phyloP scores from a whole-genome alignment of 768 basidiomycete genomes.

The Rhizopogon sp. region DNA sequence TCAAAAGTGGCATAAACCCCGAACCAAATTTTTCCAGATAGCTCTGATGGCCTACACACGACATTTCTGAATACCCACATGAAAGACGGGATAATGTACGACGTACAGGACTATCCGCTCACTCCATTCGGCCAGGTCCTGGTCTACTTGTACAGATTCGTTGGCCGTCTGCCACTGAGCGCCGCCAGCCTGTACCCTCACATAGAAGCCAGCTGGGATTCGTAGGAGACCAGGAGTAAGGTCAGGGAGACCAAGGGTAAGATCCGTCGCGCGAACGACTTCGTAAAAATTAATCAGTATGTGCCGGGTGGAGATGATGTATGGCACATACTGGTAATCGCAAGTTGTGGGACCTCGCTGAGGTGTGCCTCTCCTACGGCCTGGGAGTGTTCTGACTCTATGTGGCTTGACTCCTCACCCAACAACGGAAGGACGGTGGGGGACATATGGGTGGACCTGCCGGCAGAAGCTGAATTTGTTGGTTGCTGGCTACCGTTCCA shows the following conservation, averaged over 20 bases:
- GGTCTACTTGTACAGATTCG: background rate
- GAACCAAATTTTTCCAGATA: background rate
- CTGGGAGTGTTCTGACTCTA: too few species aligned
- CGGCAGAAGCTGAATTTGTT: too few species aligned
- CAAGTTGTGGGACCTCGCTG: too few species aligned
- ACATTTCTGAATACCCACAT: too few species aligned
- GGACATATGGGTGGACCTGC: too few species aligned
- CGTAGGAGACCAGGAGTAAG: background rate
- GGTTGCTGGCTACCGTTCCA: too few species aligned
- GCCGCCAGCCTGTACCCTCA: background rate
- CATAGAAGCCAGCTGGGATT: conserved; percentile 8
- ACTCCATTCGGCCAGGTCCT: background rate
- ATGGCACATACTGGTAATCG: too few species aligned
- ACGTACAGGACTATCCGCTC: background rate
- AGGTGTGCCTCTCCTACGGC: too few species aligned
- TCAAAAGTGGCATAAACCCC: background rate
- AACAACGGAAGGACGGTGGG: too few species aligned
- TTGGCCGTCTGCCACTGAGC: background rate
- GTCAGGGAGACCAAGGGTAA: background rate
- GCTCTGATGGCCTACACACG: background rate
- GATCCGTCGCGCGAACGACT: conserved; percentile 6
- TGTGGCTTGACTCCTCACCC: too few species aligned
- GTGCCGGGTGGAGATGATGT: too few species aligned
- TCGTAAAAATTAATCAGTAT: too few species aligned
- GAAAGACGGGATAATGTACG: background rate